These are phyloP conservation scores for Chenopodium suecicum DNA, from an alignment of 148 eudicot genomes.

Conservation along the genomic window DNA sequence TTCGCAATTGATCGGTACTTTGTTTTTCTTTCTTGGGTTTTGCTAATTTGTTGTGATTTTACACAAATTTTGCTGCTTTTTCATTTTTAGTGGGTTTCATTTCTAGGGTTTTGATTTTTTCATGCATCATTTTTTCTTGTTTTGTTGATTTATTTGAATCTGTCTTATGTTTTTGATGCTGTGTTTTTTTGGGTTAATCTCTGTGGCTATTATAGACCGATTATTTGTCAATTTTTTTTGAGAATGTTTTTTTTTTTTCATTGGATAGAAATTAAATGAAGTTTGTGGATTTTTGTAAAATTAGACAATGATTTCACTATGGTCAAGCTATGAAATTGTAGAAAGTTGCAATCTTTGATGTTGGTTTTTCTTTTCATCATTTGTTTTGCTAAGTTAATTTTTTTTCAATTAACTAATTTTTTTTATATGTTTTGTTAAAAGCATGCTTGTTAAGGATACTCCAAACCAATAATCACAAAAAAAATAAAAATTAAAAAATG, in stretches of 20 bases:
- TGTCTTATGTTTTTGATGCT: background rate
- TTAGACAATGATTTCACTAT: background rate
- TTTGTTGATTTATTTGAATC: background rate
- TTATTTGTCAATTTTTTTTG: background rate
- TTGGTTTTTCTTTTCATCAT: background rate
- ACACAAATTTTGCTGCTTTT: background rate
- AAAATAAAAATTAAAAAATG: background rate
- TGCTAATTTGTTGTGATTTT: background rate
- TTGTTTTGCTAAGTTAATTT: background rate
- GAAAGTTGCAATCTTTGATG: conserved; percentile 9
- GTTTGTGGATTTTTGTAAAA: background rate
- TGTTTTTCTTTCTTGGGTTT: background rate
- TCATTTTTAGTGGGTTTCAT: background rate
- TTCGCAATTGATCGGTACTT: conserved; percentile 13
- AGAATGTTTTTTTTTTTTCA: background rate
- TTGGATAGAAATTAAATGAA: background rate
- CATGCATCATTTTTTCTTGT: background rate
- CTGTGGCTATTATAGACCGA: background rate
- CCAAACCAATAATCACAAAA: too few relatives aligned
- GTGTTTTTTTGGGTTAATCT: background rate
- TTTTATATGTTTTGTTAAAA: too few relatives aligned
- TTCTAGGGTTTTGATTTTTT: conserved; percentile 12
- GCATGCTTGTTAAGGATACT: too few relatives aligned
- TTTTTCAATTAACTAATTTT: too few relatives aligned
- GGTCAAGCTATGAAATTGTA: background rate